These are phyloP conservation scores for Glycine tomentella DNA, from an alignment of 306 rosid species.

Conservation along the genomic window DNA sequence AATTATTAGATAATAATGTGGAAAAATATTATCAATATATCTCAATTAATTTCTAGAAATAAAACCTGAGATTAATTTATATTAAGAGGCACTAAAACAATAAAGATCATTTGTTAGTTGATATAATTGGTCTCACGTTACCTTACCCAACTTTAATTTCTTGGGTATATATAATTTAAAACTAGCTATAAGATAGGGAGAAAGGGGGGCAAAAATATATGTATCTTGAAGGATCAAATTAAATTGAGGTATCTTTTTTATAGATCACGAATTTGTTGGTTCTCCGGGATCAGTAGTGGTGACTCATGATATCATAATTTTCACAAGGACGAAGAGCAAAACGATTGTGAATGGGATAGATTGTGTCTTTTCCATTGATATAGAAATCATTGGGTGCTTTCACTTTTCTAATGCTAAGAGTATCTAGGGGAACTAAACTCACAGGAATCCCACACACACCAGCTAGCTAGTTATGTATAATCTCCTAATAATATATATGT, in stretches of 20 bases:
- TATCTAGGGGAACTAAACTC: conserved; percentile 45
- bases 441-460: conserved; percentile 20
- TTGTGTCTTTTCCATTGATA: conserved; percentile 60
- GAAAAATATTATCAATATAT: not conserved
- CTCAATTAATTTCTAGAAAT: not conserved
- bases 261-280: conserved; percentile 4
- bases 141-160: not conserved
- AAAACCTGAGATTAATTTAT: not conserved
- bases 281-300: conserved; percentile 19
- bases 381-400: conserved; percentile 62
- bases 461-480: conserved; percentile 7
- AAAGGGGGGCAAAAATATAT: not conserved
- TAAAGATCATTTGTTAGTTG: not conserved
- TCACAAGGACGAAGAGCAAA: not conserved
- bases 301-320: conserved; percentile 9
- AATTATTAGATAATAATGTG: too few relatives aligned
- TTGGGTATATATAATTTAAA: not conserved
- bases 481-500: too few relatives aligned
- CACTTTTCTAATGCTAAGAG: conserved; percentile 59
- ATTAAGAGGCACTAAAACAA: not conserved
- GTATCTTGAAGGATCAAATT: conserved; percentile 32
- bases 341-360: conserved; percentile 31
- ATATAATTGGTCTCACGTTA: not conserved
- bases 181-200: not conserved
- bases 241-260: conserved; percentile 25